Evolutionary conservation across 2,329 filamentous ascomycete species (phyloP), one percentile per base, ranked within the genome.

Genomic region (Diaporthe nobilis): DNA sequence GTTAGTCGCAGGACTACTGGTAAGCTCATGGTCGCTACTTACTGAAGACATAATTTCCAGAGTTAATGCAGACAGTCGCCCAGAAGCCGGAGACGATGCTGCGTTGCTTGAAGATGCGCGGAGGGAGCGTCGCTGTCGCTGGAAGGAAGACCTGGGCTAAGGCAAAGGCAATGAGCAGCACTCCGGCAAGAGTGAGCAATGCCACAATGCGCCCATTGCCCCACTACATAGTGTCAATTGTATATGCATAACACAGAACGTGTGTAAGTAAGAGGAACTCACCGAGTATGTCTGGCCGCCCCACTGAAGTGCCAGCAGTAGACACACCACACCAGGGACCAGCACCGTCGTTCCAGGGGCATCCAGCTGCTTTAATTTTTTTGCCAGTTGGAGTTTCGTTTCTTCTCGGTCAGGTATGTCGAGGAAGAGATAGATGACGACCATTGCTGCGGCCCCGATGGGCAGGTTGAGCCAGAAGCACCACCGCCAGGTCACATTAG

Each of bases 91-190:
- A 79, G 42, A 85, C 74, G 49, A 88, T 82, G 60, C 84, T 85
- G 25, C 87, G 84, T 58, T 87, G 81, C 78, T 83, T 84, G 77
- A 89, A 82, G 73, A 90, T 82, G 22, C 87, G 84, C 3, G 85
- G 85, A 2, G 88, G 88, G 31, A 90, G 80, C 0, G 86, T 89
- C 22, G 87, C 87, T 31, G 78, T 79, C 10, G 88, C 85, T 2
- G 81, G 82, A 71, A 85, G 81, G 82, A 84, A 84, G 77, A 86
- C 75, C 79, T 89, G 87, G 15, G 84, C 76, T 13, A 60, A 77
- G 42, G 81, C 76, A 42, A 84, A 84, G 2, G 63, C 53, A 17
- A 74, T 53, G 7, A 81, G 74, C 13, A 82, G 78, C 6, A 83
- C 75, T n/a, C 47, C 77, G 9, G 80, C 82, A 20, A 81, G 72